These are phyloP conservation scores for Babesia bigemina DNA, from an alignment of 169 alveolate genomes.

Conservation along the genomic window DNA sequence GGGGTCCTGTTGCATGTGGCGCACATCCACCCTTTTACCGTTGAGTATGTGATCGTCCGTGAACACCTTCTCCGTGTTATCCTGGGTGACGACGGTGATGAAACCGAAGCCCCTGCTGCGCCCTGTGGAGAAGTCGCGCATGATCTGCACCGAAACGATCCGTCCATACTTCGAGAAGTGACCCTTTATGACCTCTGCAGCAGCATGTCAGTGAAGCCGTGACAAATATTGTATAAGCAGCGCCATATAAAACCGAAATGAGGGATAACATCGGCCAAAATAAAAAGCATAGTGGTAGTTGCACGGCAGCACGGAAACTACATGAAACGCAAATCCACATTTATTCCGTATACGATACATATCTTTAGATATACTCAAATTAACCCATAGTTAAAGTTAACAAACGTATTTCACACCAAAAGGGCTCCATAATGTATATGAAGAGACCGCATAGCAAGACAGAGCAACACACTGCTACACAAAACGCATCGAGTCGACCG, in stretches of 20 bases:
- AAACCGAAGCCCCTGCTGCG: slow-evolving; percentile 66
- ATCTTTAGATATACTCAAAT: too few relatives aligned
- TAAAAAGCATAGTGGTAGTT: too few relatives aligned
- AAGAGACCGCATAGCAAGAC: too few relatives aligned
- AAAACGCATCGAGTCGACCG: too few relatives aligned
- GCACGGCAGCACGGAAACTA: too few relatives aligned
- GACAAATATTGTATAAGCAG: not conserved
- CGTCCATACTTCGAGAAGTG: slow-evolving; percentile 56
- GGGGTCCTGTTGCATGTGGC: slow-evolving; percentile 58
- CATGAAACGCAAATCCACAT: too few relatives aligned
- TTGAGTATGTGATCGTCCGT: slow-evolving; percentile 48
- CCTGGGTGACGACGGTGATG: slow-evolving; percentile 47
- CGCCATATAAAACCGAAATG: not conserved
- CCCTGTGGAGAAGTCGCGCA: slow-evolving; percentile 58
- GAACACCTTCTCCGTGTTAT: slow-evolving; percentile 43
- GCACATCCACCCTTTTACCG: slow-evolving; percentile 62
- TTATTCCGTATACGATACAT: too few relatives aligned
- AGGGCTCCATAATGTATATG: too few relatives aligned
- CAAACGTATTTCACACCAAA: too few relatives aligned
- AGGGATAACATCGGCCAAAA: not conserved
- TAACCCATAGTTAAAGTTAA: too few relatives aligned
- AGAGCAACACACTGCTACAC: too few relatives aligned
- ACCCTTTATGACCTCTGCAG: slow-evolving; percentile 24
- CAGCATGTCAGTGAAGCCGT: not conserved
- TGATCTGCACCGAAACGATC: slow-evolving; percentile 51